Percentiles rank a stretch among this genome's conserved stretches.
phyloP scores from a whole-genome alignment of 2,329 filamentous ascomycete species.

The Talaromyces verruculosus region DNA sequence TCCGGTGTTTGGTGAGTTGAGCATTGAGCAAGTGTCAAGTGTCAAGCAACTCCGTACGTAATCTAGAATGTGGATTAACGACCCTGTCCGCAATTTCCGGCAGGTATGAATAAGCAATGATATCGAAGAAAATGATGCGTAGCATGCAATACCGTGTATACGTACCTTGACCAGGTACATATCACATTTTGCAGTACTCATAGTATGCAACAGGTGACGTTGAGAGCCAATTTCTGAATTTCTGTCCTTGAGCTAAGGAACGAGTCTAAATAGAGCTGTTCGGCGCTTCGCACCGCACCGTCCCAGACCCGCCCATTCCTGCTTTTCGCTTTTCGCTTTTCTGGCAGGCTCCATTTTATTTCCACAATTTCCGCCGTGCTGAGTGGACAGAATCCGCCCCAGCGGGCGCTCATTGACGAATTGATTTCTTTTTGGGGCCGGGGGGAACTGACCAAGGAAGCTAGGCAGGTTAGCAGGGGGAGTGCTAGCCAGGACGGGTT shows the following conservation, averaged over 20 bases:
- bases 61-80: conserved; percentile 1
- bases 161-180: background rate
- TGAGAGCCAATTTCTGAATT: background rate
- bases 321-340: background rate
- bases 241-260: background rate
- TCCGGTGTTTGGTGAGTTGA: conserved; percentile 3
- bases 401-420: background rate
- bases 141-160: background rate
- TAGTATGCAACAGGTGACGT: background rate
- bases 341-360: background rate
- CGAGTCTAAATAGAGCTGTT: conserved; percentile 1
- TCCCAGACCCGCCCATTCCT: conserved; percentile 9
- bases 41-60: background rate
- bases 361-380: background rate
- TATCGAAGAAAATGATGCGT: background rate
- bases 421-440: background rate
- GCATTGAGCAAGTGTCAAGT: conserved; percentile 7
- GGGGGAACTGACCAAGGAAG: background rate
- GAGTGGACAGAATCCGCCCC: background rate
- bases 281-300: conserved; percentile 21
- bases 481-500: background rate
- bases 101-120: background rate
- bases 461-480: conserved; percentile 1
- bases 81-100: background rate
- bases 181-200: background rate